Conservation (phyloP, 352 stramenopile species). For the Phytophthora europaea region DNA sequence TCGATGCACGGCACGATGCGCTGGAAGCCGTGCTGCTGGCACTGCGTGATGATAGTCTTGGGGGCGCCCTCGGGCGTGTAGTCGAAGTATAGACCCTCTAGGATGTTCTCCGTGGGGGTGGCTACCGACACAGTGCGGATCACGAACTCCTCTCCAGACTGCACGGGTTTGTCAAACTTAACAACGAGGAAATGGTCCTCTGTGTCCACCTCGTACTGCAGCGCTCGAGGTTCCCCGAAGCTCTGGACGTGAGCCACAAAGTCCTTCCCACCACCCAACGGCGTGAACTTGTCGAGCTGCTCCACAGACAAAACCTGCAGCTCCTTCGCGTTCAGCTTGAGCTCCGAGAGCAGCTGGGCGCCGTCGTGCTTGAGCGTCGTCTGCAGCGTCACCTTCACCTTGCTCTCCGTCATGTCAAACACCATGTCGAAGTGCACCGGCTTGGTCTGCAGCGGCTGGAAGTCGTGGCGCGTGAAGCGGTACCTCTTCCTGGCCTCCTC, state of each 20-base stretch:
- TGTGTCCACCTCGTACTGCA: conserved; percentile 65
- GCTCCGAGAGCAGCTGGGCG: conserved; percentile 47
- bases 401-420: conserved; percentile 74
- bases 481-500: conserved; percentile 62
- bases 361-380: conserved; percentile 72
- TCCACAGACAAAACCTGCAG: conserved; percentile 73
- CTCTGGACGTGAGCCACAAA: conserved; percentile 74
- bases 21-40: conserved; percentile 84
- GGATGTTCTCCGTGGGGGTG: conserved; percentile 79
- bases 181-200: conserved; percentile 82
- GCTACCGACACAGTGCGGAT: conserved; percentile 73
- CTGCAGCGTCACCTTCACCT: conserved; percentile 75
- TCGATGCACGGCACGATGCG: conserved; percentile 83
- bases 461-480: conserved; percentile 77
- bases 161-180: conserved; percentile 61
- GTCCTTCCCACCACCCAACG: conserved; percentile 48
- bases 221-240: conserved; percentile 49
- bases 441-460: conserved; percentile 69
- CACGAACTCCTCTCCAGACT: conserved; percentile 73
- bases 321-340: conserved; percentile 84
- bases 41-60: conserved; percentile 88
- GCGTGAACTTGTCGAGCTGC: conserved; percentile 57
- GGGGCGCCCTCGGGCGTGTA: conserved; percentile 74
- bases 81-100: conserved; percentile 84
- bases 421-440: conserved; percentile 87